These are phyloP conservation scores for Phytophthora tubulina DNA, from an alignment of 352 stramenopile genomes.

Conservation along the genomic window DNA sequence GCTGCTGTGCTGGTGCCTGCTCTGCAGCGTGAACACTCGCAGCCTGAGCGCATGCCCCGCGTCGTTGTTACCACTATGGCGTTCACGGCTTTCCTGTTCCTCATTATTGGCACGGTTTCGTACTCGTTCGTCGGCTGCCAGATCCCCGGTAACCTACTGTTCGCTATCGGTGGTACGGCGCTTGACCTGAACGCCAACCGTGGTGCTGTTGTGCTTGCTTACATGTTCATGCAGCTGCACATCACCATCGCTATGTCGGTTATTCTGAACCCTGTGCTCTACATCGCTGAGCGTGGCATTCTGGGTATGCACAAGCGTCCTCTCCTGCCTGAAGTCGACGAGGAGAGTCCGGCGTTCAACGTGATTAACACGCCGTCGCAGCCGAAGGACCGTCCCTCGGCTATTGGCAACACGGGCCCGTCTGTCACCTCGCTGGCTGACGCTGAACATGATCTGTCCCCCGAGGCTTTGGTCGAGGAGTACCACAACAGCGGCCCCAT, in stretches of 20 bases:
- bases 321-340: constrained; percentile 23
- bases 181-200: constrained; percentile 57
- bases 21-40: constrained; percentile 71
- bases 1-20: constrained; percentile 66
- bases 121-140: constrained; percentile 68
- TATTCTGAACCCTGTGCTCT: constrained; percentile 67
- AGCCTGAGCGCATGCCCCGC: constrained; percentile 66
- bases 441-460: constrained; percentile 46
- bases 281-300: constrained; percentile 64
- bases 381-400: constrained; percentile 25
- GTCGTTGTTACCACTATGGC: constrained; percentile 60
- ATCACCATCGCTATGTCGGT: constrained; percentile 71
- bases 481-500: constrained; percentile 52
- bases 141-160: constrained; percentile 70
- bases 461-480: constrained; percentile 43
- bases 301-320: constrained; percentile 70
- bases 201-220: constrained; percentile 62
- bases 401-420: constrained; percentile 16
- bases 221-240: constrained; percentile 74
- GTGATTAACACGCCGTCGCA: constrained; percentile 36
- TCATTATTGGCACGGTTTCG: constrained; percentile 55
- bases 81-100: constrained; percentile 59
- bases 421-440: constrained; percentile 48
- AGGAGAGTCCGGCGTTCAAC: constrained; percentile 46
- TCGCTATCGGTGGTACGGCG: constrained; percentile 57